These are phyloP conservation scores for Penstemon eatonii DNA, from an alignment of 257 asterid genomes.

Conservation along the genomic window DNA sequence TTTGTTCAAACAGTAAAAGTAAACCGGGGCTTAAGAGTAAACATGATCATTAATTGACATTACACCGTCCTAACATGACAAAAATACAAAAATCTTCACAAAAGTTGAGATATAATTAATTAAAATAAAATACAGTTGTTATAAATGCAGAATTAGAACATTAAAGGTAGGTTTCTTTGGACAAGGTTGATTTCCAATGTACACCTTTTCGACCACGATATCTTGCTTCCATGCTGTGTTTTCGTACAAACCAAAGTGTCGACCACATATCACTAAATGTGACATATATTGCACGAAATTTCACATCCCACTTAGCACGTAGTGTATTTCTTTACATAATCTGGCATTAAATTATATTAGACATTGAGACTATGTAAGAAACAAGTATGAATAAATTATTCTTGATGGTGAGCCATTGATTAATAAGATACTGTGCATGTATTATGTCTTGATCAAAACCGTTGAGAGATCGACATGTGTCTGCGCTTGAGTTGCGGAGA, in stretches of 20 bases:
- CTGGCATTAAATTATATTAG: slow-evolving; percentile 34
- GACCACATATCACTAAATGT: slow-evolving; percentile 53
- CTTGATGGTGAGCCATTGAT: slow-evolving; percentile 29
- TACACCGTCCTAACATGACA: too few relatives aligned
- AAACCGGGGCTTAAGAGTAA: too few relatives aligned
- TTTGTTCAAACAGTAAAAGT: too few relatives aligned
- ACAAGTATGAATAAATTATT: slow-evolving; percentile 38
- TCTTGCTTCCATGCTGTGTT: slow-evolving; percentile 55
- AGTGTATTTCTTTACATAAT: slow-evolving; percentile 44
- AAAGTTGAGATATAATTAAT: neutral
- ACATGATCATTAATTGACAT: too few relatives aligned
- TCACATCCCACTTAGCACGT: slow-evolving; percentile 75
- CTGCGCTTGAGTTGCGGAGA: slow-evolving; percentile 64
- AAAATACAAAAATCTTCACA: too few relatives aligned
- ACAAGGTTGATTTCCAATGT: slow-evolving; percentile 42
- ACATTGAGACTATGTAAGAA: slow-evolving; percentile 26
- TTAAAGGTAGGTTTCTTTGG: slow-evolving; percentile 16
- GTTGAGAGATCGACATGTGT: slow-evolving; percentile 80
- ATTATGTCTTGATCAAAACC: slow-evolving; percentile 58
- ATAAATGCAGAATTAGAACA: neutral
- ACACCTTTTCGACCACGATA: slow-evolving; percentile 84
- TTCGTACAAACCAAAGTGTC: slow-evolving; percentile 44
- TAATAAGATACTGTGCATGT: slow-evolving; percentile 39
- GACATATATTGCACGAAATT: slow-evolving; percentile 56
- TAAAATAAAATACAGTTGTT: slow-evolving; percentile 5